Conservation (phyloP, 2,329 filamentous ascomycete species). For the Hymenotorrendiella dingleyae region DNA sequence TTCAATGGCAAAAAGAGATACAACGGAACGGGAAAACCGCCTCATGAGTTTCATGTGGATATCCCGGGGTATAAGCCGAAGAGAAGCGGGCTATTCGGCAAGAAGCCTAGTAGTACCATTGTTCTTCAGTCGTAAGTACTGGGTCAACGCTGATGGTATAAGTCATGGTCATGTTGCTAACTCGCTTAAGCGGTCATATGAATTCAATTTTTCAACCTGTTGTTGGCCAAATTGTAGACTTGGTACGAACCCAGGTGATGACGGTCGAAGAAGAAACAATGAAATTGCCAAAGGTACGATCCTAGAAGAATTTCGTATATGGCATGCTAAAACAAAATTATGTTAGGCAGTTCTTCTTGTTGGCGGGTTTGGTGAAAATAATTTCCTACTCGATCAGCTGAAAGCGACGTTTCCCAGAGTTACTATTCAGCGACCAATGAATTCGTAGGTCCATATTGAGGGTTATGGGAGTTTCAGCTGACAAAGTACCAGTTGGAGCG, state of each 20-base stretch:
- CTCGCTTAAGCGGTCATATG: conserved; percentile 30
- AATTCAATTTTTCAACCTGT: conserved; percentile 40
- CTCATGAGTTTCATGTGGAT: conserved; percentile 2
- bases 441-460: neutral
- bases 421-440: neutral
- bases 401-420: neutral
- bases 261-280: conserved; percentile 33
- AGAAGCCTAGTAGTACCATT: conserved; percentile 35
- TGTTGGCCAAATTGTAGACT: conserved; percentile 36
- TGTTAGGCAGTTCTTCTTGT: conserved; percentile 2
- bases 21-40: neutral
- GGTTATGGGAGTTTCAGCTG: neutral
- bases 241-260: conserved; percentile 40
- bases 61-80: conserved; percentile 10
- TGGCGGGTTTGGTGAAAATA: conserved; percentile 5
- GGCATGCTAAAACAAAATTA: neutral
- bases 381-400: neutral
- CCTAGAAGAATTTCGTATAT: neutral
- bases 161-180: neutral
- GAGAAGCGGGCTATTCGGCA: neutral
- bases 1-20: neutral
- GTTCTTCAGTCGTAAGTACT: conserved; percentile 33
- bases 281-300: neutral
- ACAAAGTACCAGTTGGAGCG: neutral
- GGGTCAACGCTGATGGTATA: too few species aligned